phyloP scores from a whole-genome alignment of 2,329 filamentous ascomycete species.

The Neonectria coccinea region DNA sequence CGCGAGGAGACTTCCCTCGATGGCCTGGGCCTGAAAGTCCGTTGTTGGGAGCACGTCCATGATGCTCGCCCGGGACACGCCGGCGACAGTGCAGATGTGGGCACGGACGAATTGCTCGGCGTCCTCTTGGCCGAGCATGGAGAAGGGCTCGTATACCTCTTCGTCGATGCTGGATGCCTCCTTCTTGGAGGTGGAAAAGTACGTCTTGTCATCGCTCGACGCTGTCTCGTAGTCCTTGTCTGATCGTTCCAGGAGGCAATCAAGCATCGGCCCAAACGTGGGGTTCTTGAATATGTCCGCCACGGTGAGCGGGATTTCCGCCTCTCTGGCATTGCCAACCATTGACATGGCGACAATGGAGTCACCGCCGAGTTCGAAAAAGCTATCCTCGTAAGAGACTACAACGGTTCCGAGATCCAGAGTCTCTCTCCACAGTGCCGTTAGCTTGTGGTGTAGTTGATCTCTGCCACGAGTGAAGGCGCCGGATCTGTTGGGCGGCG shows the following conservation, averaged over 20 bases:
- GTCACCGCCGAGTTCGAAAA: constrained; percentile 37
- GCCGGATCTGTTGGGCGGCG: constrained; percentile 15
- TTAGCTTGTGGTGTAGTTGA: constrained; percentile 29
- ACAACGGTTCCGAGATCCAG: constrained; percentile 13
- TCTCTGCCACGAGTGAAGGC: constrained; percentile 14
- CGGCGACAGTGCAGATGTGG: constrained; percentile 31
- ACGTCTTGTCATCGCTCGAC: constrained; percentile 16
- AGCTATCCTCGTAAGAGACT: constrained; percentile 30
- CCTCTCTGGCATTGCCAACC: constrained; percentile 32
- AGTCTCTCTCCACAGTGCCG: constrained; percentile 28
- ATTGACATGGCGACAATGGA: constrained; percentile 42
- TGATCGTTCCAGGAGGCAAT: constrained; percentile 23
- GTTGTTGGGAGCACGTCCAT: constrained; percentile 38
- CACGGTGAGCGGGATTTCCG: constrained; percentile 32
- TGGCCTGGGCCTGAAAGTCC: constrained; percentile 35
- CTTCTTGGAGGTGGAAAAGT: constrained; percentile 9
- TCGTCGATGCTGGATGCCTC: neutral
- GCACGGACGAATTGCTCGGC: constrained; percentile 30
- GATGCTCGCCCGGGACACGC: constrained; percentile 39
- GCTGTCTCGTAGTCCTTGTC: constrained; percentile 26
- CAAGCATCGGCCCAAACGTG: constrained; percentile 26
- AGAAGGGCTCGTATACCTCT: constrained; percentile 23
- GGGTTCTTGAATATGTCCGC: constrained; percentile 41
- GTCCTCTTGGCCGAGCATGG: constrained; percentile 14
- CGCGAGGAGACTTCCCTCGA: constrained; percentile 29